Evolutionary conservation across 2,329 filamentous ascomycete genomes (phyloP).

Genomic region (Pezicula radicicola): DNA sequence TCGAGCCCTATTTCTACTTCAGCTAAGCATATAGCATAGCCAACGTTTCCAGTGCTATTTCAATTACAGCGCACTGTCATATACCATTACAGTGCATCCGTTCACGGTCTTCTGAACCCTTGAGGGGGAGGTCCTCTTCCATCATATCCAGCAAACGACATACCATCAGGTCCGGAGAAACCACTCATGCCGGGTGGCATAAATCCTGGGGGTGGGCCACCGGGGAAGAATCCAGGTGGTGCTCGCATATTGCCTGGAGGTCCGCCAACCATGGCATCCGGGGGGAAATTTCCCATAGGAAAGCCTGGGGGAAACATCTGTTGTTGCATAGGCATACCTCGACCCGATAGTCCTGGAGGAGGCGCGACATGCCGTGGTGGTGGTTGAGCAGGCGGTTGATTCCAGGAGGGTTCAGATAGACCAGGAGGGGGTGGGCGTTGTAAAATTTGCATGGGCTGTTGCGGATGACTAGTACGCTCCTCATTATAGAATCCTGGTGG

Average conservation of each 20-base stretch:
- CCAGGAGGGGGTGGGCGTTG: slow-evolving; percentile 61
- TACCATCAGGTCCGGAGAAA: slow-evolving; percentile 52
- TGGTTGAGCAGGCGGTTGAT: slow-evolving; percentile 30
- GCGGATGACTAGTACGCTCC: slow-evolving; percentile 22
- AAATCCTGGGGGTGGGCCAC: slow-evolving; percentile 46
- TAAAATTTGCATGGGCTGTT: slow-evolving; percentile 58
- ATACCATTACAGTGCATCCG: slow-evolving; percentile 4
- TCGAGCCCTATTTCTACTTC: slow-evolving; percentile 3
- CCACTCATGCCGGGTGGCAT: slow-evolving; percentile 53
- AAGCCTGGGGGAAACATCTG: slow-evolving; percentile 63
- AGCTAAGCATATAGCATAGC: slow-evolving; percentile 4
- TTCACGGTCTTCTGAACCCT: slow-evolving; percentile 39
- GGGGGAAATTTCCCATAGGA: slow-evolving; percentile 44
- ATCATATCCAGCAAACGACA: slow-evolving; percentile 51
- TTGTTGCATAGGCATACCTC: slow-evolving; percentile 45
- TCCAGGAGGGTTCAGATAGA: slow-evolving; percentile 53
- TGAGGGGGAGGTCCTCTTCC: slow-evolving; percentile 52
- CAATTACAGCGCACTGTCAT: slow-evolving; percentile 5
- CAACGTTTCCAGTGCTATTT: slow-evolving; percentile 3
- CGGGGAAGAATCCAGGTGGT: slow-evolving; percentile 39
- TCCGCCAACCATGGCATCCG: slow-evolving; percentile 39
- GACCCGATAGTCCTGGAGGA: slow-evolving; percentile 54
- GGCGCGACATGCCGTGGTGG: slow-evolving; percentile 53
- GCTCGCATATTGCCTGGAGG: slow-evolving; percentile 41
- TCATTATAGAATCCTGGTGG: slow-evolving; percentile 30